Percentiles rank a stretch among this genome's conserved stretches.
These are phyloP conservation scores for Thielaviopsis ethacetica DNA, from an alignment of 2,329 filamentous ascomycete genomes.

Conservation along the genomic window DNA sequence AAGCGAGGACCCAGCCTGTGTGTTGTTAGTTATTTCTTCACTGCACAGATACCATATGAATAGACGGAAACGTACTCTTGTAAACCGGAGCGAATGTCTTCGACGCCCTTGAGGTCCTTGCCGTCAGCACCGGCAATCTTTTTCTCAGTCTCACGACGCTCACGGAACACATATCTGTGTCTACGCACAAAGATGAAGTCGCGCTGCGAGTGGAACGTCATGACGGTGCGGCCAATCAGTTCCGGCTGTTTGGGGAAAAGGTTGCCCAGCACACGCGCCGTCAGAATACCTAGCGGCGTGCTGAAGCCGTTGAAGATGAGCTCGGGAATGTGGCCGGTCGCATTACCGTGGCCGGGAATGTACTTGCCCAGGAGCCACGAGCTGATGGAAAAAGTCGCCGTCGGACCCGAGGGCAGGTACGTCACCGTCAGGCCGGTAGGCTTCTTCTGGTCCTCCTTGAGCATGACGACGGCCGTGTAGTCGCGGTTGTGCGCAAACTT, in stretches of 20 bases:
- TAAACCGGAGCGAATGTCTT: constrained; percentile 70
- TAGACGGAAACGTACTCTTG: constrained; percentile 42
- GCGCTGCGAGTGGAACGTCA: constrained; percentile 86
- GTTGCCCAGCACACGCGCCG: constrained; percentile 59
- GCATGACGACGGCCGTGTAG: constrained; percentile 69
- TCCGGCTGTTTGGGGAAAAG: constrained; percentile 59
- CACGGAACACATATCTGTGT: constrained; percentile 83
- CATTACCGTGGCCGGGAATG: constrained; percentile 73
- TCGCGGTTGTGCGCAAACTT: constrained; percentile 67
- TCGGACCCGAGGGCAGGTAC: constrained; percentile 69
- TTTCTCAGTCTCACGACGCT: constrained; percentile 77
- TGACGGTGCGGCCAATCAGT: constrained; percentile 70
- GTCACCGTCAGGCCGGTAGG: constrained; percentile 70
- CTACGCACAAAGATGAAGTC: constrained; percentile 90
- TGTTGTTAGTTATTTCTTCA: not conserved
- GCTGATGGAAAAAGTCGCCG: constrained; percentile 79
- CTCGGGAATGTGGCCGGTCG: constrained; percentile 82
- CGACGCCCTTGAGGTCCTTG: constrained; percentile 66
- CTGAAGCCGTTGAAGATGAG: constrained; percentile 88
- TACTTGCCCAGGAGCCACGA: constrained; percentile 84
- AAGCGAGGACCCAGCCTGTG: constrained; percentile 47
- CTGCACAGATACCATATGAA: not conserved
- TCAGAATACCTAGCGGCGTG: constrained; percentile 76
- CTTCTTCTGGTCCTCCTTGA: constrained; percentile 80
- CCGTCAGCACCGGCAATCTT: constrained; percentile 68